Evolutionary conservation across 1,284 basidiomycete genomes (phyloP), one percentile per base, ranked within the genome.

Genomic region (Pseudozyma pruni): DNA sequence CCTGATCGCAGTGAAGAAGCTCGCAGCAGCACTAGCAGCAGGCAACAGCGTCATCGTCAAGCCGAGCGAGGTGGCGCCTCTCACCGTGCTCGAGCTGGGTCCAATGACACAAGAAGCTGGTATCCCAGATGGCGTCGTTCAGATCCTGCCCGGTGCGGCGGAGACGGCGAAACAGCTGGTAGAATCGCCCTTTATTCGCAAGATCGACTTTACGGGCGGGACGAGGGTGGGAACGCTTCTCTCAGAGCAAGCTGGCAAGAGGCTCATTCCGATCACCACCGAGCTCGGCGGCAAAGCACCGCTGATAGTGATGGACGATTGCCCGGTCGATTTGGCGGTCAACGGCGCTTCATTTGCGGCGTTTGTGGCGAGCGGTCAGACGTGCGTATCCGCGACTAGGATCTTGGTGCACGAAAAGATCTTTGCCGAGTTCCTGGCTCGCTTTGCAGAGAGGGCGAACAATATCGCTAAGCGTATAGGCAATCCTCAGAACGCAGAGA

Each of bases 1-100:
- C 90, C 92, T 74, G 25, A 93, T 93, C 63, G 90, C 90, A 2
- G 80, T 92, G 46, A 93, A 93, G 85, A 93, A 93, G 83, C 89
- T 93, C 59, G 90, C 90, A 0, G 90, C 91, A 6, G 91, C 91
- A 0, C 84, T 93, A 14, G 91, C 91, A 27, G 90, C 91, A 3
- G 91, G 91, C 3, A 93, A 93, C 76, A 49, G 39, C 37, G 63
- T 71, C 43, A 86, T 93, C 46, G 88, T 93, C 25, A 93, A 93
- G 75, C 91, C 91, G 2, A 90, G 90, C 29, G 90, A 91, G 83
- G 84, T 90, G 31, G 90, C 91, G 14, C 91, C 91, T 2, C 86
- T 92, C 33, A 89, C 90, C 2, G 88, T 92, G 13, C 85, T 92
- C 2, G 88, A 91, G 79, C 89, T 93, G 74, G 88, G 88, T 1